Percentiles rank a stretch among this genome's conserved stretches.
These are phyloP conservation scores for Oenanthe sinensis DNA, from an alignment of 129 eudicot species.

Conservation along the genomic window DNA sequence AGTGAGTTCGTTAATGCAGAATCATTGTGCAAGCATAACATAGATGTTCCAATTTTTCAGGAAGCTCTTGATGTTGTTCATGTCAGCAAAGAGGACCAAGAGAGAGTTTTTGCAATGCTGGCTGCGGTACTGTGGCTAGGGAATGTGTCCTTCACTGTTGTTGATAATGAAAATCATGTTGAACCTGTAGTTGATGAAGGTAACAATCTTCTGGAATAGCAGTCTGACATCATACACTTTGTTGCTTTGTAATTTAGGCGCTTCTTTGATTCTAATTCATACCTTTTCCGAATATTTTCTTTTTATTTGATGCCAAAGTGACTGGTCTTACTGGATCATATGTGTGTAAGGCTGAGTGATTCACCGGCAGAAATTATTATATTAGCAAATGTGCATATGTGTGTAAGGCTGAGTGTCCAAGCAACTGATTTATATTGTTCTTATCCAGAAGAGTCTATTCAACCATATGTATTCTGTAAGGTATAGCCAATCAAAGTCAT, in stretches of 20 bases:
- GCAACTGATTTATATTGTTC: no score
- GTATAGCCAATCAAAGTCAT: no score
- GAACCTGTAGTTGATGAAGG: conserved; percentile 87
- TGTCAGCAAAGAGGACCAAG: conserved; percentile 77
- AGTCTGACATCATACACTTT: background rate
- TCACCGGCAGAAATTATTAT: no score
- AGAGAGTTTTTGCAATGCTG: conserved; percentile 68
- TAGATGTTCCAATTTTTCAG: conserved; percentile 28
- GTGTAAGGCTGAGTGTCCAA: no score
- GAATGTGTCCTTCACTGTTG: conserved; percentile 48
- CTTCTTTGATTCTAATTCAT: background rate
- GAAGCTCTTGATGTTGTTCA: conserved; percentile 88
- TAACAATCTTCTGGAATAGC: conserved; percentile 14
- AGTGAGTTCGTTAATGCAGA: no score
- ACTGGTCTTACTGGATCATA: background rate
- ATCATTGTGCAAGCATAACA: background rate
- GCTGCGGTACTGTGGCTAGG: conserved; percentile 90
- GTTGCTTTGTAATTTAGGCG: background rate
- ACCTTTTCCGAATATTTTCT: background rate
- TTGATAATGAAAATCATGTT: conserved; percentile 73
- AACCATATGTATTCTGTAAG: no score
- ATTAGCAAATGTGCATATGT: no score
- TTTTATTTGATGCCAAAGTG: background rate
- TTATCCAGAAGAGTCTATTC: no score
- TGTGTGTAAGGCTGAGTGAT: background rate